phyloP scores from a whole-genome alignment of 2,329 filamentous ascomycete species.

The Albophoma yamanashiensis region DNA sequence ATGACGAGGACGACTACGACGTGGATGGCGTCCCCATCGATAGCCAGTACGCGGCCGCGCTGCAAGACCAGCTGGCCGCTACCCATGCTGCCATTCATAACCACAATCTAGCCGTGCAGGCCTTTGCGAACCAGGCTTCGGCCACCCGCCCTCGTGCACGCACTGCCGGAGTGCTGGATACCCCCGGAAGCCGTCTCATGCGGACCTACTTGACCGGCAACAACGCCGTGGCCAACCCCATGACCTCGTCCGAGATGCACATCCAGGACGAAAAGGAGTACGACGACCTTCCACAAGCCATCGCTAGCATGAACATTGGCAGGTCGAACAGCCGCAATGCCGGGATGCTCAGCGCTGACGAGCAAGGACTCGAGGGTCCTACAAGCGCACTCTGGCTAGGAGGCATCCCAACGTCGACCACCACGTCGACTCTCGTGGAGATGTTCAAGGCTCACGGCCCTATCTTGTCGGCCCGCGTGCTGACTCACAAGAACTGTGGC shows the following conservation, averaged over 20 bases:
- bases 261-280: constrained; percentile 68
- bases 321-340: constrained; percentile 56
- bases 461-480: constrained; percentile 82
- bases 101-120: constrained; percentile 88
- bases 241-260: constrained; percentile 65
- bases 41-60: constrained; percentile 46
- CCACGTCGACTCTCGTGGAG: constrained; percentile 84
- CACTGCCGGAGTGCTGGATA: constrained; percentile 85
- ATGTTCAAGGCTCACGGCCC: constrained; percentile 92
- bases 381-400: constrained; percentile 95
- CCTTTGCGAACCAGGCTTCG: constrained; percentile 76
- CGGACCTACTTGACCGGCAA: constrained; percentile 67
- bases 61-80: constrained; percentile 52
- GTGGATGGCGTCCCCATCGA: constrained; percentile 39
- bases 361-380: constrained; percentile 74
- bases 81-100: constrained; percentile 68
- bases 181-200: constrained; percentile 54
- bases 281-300: constrained; percentile 69
- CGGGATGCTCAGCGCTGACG: constrained; percentile 60
- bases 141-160: constrained; percentile 76
- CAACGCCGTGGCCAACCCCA: constrained; percentile 58
- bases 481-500: constrained; percentile 98
- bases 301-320: constrained; percentile 68
- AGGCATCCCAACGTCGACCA: constrained; percentile 94
- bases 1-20: constrained; percentile 72